Percentiles rank a stretch among this genome's conserved stretches.
These are phyloP conservation scores for Aspergillus novoparasiticus DNA, from an alignment of 2,329 filamentous ascomycete species.

Conservation along the genomic window DNA sequence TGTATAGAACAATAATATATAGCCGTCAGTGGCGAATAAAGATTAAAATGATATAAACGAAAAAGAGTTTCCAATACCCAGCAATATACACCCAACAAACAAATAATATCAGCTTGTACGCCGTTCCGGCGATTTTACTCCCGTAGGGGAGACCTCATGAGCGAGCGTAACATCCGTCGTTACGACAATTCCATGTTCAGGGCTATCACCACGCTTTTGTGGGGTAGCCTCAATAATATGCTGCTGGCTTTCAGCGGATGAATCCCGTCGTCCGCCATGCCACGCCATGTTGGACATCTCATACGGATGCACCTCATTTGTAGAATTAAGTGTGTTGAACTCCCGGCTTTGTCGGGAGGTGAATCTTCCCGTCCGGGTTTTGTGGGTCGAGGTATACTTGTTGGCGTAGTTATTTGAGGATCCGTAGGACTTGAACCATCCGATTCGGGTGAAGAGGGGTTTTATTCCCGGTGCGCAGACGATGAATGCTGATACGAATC, in stretches of 20 bases:
- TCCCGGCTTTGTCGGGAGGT: background rate
- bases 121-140: background rate
- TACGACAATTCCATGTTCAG: slow-evolving; percentile 13
- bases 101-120: background rate
- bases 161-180: slow-evolving; percentile 16
- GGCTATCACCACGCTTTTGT: background rate
- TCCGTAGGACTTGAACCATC: slow-evolving; percentile 12
- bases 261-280: background rate
- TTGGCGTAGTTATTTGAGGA: slow-evolving; percentile 5
- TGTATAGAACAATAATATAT: too few species aligned
- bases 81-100: background rate
- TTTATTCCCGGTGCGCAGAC: slow-evolving; percentile 23
- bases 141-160: slow-evolving; percentile 1
- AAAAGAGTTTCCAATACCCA: background rate
- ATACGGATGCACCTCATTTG: slow-evolving; percentile 9
- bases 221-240: slow-evolving; percentile 12
- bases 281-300: slow-evolving; percentile 5
- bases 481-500: slow-evolving; percentile 19
- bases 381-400: background rate
- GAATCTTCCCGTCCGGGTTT: background rate
- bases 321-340: background rate
- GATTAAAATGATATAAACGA: too few species aligned
- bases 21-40: too few species aligned
- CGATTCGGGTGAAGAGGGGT: slow-evolving; percentile 13
- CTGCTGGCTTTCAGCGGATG: slow-evolving; percentile 18